Evolutionary conservation across 2,329 filamentous ascomycete genomes (phyloP).

Genomic region (Apiospora phragmitis): DNA sequence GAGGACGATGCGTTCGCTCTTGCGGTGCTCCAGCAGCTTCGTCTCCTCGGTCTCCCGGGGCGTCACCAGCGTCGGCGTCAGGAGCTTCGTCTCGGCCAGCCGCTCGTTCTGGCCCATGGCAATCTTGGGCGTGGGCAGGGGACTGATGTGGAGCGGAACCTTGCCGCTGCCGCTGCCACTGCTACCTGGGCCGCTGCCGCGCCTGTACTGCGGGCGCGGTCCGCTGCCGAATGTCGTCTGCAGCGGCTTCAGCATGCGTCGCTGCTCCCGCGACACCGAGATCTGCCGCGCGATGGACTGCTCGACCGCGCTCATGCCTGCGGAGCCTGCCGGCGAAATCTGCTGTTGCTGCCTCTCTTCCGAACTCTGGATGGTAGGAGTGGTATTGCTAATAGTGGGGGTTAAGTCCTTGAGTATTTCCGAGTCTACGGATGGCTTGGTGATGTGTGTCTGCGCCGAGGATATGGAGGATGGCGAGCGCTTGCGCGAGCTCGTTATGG

Average conservation of each 20-base stretch:
- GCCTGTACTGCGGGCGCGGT: conserved; percentile 17
- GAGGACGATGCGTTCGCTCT: conserved; percentile 55
- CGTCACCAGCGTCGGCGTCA: conserved; percentile 48
- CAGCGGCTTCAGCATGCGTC: conserved; percentile 57
- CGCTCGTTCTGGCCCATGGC: conserved; percentile 34
- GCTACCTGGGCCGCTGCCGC: neutral
- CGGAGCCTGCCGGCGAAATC: neutral
- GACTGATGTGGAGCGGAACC: conserved; percentile 19
- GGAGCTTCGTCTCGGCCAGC: conserved; percentile 40
- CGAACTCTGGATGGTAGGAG: neutral
- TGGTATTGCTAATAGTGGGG: conserved; percentile 26
- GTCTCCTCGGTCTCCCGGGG: conserved; percentile 34
- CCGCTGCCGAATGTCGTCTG: conserved; percentile 35
- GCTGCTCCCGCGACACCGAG: conserved; percentile 63
- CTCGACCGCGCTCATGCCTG: conserved; percentile 55
- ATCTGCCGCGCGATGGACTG: conserved; percentile 70
- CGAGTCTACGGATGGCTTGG: conserved; percentile 33
- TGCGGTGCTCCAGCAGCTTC: conserved; percentile 42
- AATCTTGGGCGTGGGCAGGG: conserved; percentile 20
- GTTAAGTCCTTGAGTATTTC: conserved; percentile 32
- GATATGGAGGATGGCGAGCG: conserved; percentile 34
- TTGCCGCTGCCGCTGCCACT: neutral
- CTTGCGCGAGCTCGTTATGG: conserved; percentile 30
- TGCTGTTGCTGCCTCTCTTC: neutral
- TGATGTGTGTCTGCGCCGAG: conserved; percentile 34